Evolutionary conservation across 305 asterid genomes (phyloP).

Genomic region (Solanum chacoense): DNA sequence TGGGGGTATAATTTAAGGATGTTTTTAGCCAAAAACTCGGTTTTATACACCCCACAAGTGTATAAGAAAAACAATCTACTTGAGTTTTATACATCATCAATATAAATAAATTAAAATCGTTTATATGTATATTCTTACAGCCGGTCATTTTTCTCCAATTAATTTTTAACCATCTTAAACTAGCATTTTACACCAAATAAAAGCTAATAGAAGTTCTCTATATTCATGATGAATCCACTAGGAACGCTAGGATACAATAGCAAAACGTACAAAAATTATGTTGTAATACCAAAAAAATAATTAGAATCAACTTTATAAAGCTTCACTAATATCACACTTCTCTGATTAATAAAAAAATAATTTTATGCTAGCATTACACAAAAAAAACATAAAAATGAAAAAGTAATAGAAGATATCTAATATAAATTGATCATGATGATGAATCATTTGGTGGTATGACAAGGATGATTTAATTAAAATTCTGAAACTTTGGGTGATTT

Average conservation of each 20-base stretch:
- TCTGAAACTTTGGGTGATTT: background rate
- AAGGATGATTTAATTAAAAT: background rate
- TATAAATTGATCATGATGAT: background rate
- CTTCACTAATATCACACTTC: background rate
- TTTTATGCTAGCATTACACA: background rate
- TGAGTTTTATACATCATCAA: background rate
- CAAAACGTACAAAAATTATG: background rate
- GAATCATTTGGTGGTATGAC: background rate
- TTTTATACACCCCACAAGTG: background rate
- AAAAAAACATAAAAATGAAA: background rate
- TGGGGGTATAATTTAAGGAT: too few relatives aligned
- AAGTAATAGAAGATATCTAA: background rate
- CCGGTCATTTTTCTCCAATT: background rate
- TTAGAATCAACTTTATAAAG: background rate
- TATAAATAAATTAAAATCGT: background rate
- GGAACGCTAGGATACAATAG: background rate
- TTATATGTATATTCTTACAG: background rate
- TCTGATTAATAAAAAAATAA: background rate
- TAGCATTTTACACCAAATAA: background rate
- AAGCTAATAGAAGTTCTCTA: background rate
- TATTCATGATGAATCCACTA: background rate
- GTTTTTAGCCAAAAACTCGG: too few relatives aligned
- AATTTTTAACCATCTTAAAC: background rate
- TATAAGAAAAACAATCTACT: background rate
- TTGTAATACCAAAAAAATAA: background rate